These are phyloP conservation scores for Zalaria sp. DNA, from an alignment of 2,329 filamentous ascomycete genomes.

Conservation along the genomic window DNA sequence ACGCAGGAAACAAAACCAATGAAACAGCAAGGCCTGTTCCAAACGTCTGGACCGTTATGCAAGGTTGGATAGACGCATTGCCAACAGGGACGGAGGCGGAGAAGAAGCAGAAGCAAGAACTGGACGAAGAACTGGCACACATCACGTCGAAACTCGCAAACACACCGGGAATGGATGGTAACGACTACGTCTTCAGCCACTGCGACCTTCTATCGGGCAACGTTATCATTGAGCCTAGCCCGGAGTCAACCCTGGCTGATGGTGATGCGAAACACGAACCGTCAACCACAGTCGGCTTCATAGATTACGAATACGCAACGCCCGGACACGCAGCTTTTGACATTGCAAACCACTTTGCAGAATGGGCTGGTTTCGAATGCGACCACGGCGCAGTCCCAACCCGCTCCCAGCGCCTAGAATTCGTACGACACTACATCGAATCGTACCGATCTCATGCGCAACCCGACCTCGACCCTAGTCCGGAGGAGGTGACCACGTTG, in stretches of 20 bases:
- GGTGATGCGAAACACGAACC: conserved; percentile 11
- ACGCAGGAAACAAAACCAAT: conserved; percentile 22
- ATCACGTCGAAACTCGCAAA: conserved; percentile 60
- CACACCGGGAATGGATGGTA: conserved; percentile 59
- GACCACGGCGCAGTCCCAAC: conserved; percentile 77
- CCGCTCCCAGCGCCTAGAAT: conserved; percentile 58
- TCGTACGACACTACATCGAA: conserved; percentile 69
- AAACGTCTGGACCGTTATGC: conserved; percentile 89
- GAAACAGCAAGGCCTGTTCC: conserved; percentile 53
- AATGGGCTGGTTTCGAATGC: conserved; percentile 96
- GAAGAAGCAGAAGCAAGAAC: conserved; percentile 46
- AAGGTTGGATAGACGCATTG: conserved; percentile 85
- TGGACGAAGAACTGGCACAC: conserved; percentile 63
- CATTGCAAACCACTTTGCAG: conserved; percentile 93
- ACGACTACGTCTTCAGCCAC: conserved; percentile 81
- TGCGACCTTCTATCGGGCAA: conserved; percentile 95
- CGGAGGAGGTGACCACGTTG: conserved; percentile 53
- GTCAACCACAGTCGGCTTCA: conserved; percentile 54
- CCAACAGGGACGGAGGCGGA: conserved; percentile 59
- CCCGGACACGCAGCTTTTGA: conserved; percentile 92
- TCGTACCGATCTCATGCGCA: conserved; percentile 42
- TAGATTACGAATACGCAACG: conserved; percentile 96
- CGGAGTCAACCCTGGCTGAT: conserved; percentile 12
- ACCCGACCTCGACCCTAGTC: conserved; percentile 17
- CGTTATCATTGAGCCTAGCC: conserved; percentile 62